These are phyloP conservation scores for Eimeria necatrix DNA, from an alignment of 169 alveolate genomes.

Conservation along the genomic window DNA sequence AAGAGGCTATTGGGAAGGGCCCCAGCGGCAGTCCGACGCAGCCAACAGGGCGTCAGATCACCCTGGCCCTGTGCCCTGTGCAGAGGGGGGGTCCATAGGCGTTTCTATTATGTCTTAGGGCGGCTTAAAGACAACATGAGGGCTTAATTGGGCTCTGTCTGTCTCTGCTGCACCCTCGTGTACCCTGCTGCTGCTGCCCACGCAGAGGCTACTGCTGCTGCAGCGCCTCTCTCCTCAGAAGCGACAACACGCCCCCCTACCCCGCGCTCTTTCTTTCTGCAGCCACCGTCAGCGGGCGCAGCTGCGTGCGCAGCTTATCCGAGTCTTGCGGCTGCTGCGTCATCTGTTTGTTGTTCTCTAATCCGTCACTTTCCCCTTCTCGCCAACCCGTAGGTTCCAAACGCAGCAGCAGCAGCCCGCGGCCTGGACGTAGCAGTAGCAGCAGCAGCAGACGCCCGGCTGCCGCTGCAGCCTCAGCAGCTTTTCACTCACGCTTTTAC, in stretches of 20 bases:
- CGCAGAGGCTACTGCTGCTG: neutral
- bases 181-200: neutral
- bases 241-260: conserved; percentile 45
- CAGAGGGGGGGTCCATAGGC: neutral
- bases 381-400: neutral
- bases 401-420: neutral
- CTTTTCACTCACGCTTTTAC: neutral
- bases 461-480: conserved; percentile 56
- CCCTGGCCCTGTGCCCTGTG: neutral
- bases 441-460: conserved; percentile 49
- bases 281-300: conserved; percentile 40
- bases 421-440: conserved; percentile 1
- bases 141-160: neutral
- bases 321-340: conserved; percentile 22
- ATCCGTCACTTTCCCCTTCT: conserved; percentile 9
- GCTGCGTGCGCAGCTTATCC: conserved; percentile 3
- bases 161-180: neutral
- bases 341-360: conserved; percentile 25
- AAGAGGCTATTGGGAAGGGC: neutral
- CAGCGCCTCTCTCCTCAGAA: conserved; percentile 2
- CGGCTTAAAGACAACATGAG: conserved; percentile 4
- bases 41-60: neutral
- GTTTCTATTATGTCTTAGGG: neutral
- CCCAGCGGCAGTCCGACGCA: neutral
- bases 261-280: conserved; percentile 49